These are phyloP conservation scores for Coniochaeta sp. DNA, from an alignment of 2,329 filamentous ascomycete genomes.

Conservation along the genomic window DNA sequence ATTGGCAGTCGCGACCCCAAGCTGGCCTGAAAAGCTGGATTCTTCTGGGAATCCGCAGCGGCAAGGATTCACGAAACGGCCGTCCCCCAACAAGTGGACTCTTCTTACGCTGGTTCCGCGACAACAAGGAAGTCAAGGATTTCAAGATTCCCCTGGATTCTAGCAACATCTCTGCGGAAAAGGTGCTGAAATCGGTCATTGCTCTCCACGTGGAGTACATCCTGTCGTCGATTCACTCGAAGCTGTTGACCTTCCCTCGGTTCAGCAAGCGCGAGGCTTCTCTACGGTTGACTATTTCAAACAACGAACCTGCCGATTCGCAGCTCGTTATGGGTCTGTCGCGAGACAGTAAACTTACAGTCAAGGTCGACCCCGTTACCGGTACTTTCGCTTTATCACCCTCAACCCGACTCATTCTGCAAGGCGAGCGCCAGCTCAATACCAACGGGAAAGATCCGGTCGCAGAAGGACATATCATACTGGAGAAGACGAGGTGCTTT, in stretches of 20 bases:
- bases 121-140: slow-evolving; percentile 67
- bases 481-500: slow-evolving; percentile 58
- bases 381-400: slow-evolving; percentile 70
- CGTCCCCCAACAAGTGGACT: slow-evolving; percentile 46
- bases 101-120: slow-evolving; percentile 73
- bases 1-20: slow-evolving; percentile 58
- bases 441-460: slow-evolving; percentile 43
- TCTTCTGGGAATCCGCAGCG: slow-evolving; percentile 73
- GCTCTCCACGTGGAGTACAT: slow-evolving; percentile 68
- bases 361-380: slow-evolving; percentile 70
- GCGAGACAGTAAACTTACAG: slow-evolving; percentile 46
- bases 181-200: slow-evolving; percentile 66
- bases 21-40: slow-evolving; percentile 77
- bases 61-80: slow-evolving; percentile 33
- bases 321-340: slow-evolving; percentile 64
- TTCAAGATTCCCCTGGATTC: slow-evolving; percentile 61
- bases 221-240: slow-evolving; percentile 58
- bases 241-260: slow-evolving; percentile 51
- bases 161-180: slow-evolving; percentile 63
- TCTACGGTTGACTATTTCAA: slow-evolving; percentile 50
- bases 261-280: slow-evolving; percentile 54
- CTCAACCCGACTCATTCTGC: slow-evolving; percentile 45
- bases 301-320: slow-evolving; percentile 59
- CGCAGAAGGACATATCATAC: slow-evolving; percentile 46
- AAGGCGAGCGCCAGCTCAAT: slow-evolving; percentile 61